Base-by-base conservation (phyloP, 2,329 filamentous ascomycete genomes). In the Canariomyces notabilis region DNA sequence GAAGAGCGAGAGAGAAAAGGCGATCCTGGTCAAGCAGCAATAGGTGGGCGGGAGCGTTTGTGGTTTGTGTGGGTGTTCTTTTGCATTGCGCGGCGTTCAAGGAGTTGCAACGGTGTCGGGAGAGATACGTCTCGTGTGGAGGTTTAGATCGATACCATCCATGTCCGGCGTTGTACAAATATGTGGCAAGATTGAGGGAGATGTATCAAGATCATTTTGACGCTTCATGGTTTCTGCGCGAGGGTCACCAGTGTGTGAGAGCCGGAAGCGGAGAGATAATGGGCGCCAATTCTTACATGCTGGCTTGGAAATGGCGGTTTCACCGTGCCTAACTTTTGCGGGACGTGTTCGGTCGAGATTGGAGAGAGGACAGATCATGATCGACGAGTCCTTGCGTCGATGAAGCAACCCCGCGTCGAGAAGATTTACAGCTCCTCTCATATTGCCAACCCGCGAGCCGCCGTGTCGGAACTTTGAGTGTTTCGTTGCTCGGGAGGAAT, bases 1-100 rank as follows among this genome's bases (percentile, higher is more conserved):
- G 71, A 69, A 76, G 56, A 61, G 61, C 18, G 68, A 79, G 4
- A 79, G 93, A 63, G 89, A 97, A 69, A 96, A 96, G 79, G 91
- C 94, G 78, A 76, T 98, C 47, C 63, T 97, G 63, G 82, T 83
- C 18, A 70, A 67, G 54, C 75, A 81, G 58, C 75, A 80, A 61
- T 82, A 66, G 37, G 40, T 29, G 31, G 16, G 14, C 35, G 19
- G 19, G 22, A 21, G 33, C 42, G 19, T 36, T 21, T 22, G 37
- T 23, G 31, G 37, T 26, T 18, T 44, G n/a, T 19, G 15, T 34
- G 16, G 22, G 18, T 21, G 19, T 32, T 46, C 4, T 37, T 46
- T 26, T 44, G 46, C 43, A 49, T 51, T 51, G 44, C 48, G 46
- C 38, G 52, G 54, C 46, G 52, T 57, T 55, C 14, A 5, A 42